Evolutionary conservation across 371 early-diverging fungal species (phyloP).

Genomic region (Apophysomyces trapeziformis): DNA sequence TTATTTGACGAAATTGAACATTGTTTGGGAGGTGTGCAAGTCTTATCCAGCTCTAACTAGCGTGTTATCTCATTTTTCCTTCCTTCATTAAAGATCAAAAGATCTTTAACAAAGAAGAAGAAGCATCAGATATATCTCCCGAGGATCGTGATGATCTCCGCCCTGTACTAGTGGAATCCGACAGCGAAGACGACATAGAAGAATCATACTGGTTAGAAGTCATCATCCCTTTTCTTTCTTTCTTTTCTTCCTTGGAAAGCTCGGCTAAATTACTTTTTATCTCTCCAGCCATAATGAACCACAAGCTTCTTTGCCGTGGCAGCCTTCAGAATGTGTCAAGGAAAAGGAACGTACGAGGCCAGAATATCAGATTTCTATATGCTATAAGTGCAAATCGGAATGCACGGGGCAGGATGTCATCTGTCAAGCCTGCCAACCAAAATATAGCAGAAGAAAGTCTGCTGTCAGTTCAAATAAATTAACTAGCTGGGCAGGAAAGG

Average conservation of each 20-base stretch:
- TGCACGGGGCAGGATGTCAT: background rate
- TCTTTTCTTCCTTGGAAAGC: background rate
- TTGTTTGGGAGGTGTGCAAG: constrained; percentile 21
- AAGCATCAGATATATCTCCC: background rate
- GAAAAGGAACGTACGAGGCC: background rate
- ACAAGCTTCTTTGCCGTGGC: background rate
- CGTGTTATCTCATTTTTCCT: background rate
- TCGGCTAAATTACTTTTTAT: background rate
- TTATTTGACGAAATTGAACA: constrained; percentile 28
- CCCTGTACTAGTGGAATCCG: constrained; percentile 14
- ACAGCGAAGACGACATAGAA: constrained; percentile 17
- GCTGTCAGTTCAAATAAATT: background rate
- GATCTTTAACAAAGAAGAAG: background rate
- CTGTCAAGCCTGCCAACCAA: background rate
- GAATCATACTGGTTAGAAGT: background rate
- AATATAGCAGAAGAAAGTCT: background rate
- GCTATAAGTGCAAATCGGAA: background rate
- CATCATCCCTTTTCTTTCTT: background rate
- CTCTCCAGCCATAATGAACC: background rate
- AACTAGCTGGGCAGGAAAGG: background rate
- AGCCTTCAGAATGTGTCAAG: no score
- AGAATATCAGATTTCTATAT: background rate
- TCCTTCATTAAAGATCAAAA: background rate
- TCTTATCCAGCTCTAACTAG: no score
- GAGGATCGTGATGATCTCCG: background rate